Evolutionary conservation across 2,329 filamentous ascomycete species (phyloP), one percentile per base, ranked within the genome.

Genomic region (Pezicula rhizophila): DNA sequence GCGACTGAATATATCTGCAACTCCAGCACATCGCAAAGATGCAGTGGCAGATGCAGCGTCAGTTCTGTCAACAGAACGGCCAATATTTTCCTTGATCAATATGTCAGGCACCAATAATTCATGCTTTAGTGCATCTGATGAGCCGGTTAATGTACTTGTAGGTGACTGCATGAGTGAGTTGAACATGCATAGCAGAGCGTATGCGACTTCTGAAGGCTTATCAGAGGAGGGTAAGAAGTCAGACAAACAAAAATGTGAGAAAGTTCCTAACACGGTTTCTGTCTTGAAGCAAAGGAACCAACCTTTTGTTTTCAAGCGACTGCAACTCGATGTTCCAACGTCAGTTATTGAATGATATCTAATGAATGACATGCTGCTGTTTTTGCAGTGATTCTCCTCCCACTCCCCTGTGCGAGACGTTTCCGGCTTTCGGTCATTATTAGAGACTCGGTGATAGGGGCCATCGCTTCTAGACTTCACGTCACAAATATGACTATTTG

Each of bases 131-230:
- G 38, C 38, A 40, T 17, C 38, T 23, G 23, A 42, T n/a, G 40
- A 42, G 25, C 10, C 11, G n/a, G 40, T 42, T 20, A 2, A 46
- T 46, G 43, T 39, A 38, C 31, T 38, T 46, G 31, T 20, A 41
- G 18, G 20, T 14, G 40, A 39, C 28, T 49, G 28, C 47, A 52
- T 39, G 50, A 46, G 35, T 41, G 35, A 47, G 34, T 44, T 25
- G 7, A 49, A 31, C 40, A 52, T 49, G 47, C 50, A 26, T 5
- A 20, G 17, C 5, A 40, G 23, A 23, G 17, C 38, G 2, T 40
- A 40, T 17, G 17, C 23, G 10, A 11, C 23, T 23, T 40, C 38
- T 8, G 38, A 40, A 18, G 38, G 38, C 5, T 23, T 40, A 15
- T 23, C 38, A 2, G 17, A 18, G 10, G 17, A 18, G 10, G 38